Evolutionary conservation across 331 rosid genomes (phyloP), one percentile per base, ranked within the genome.

Genomic region (Dryas integrifolia): DNA sequence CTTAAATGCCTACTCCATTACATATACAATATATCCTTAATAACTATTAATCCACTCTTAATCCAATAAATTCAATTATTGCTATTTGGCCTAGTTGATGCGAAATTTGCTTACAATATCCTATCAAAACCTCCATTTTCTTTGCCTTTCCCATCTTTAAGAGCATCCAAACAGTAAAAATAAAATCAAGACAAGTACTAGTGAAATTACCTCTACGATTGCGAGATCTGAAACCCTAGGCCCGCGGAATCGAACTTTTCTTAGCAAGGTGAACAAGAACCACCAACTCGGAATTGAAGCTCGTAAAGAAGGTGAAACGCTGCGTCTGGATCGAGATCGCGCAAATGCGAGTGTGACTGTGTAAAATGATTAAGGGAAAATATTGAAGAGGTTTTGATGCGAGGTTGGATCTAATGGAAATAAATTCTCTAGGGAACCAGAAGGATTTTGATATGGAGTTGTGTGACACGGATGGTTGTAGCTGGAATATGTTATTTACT

Each of bases 191-290:
- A 9, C 5, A 41, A 6, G 30, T n/a, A 57, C 55, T 18, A 47
- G 50, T 13, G 45, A 67, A 72, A 71, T 74, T 84, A 76, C 82
- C 88, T 76, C 77, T 58, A 60, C 51, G 40, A 57, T 45, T 44
- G 80, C 68, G 82, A 84, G 89, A 86, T 90, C 87, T 73, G 69
- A 58, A 75, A 73, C 78, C 75, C 88, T 67, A 69, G 57, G 70
- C 76, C 77, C 77, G 75, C 74, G 56, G 56, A 64, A 47, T 55
- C 51, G 62, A 73, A 39, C 7, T 52, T 26, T 8, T 26, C 45
- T 46, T 21, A n/a, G 45, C 21, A 44, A 30, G 52, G 0, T 30
- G 18, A 58, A 14, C 51, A 67, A 14, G 30, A 68, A 26, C 10
- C 39, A 50, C 26, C 13, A 41, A 40, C 2, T 62, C 50, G 49